phyloP scores from a whole-genome alignment of 495 filamentous ascomycete species.

The Trichoderma orchidacearum region DNA sequence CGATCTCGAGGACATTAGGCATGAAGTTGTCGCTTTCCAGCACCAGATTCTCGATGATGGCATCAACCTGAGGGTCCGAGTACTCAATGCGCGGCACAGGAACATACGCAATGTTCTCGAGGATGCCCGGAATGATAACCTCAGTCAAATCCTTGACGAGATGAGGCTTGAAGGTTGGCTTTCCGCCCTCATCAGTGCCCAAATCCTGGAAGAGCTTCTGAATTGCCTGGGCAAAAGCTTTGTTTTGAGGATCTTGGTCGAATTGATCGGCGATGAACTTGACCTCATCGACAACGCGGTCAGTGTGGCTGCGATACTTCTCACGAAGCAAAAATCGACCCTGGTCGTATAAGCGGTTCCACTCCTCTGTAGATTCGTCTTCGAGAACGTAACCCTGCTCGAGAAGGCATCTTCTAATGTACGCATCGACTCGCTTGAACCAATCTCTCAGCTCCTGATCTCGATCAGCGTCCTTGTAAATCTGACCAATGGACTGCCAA shows the following conservation, averaged over 20 bases:
- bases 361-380: conserved; percentile 66
- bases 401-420: conserved; percentile 71
- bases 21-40: conserved; percentile 95
- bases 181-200: conserved; percentile 44
- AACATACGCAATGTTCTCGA: conserved; percentile 83
- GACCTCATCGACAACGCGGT: conserved; percentile 77
- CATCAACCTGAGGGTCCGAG: conserved; percentile 72
- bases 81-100: conserved; percentile 93
- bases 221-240: conserved; percentile 56
- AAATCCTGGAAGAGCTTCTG: conserved; percentile 81
- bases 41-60: conserved; percentile 83
- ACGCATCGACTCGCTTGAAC: conserved; percentile 69
- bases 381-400: conserved; percentile 86
- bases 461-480: conserved; percentile 83
- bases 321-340: conserved; percentile 81
- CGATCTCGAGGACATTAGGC: conserved; percentile 86
- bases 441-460: conserved; percentile 81
- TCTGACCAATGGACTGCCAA: conserved; percentile 69
- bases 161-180: conserved; percentile 72
- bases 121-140: conserved; percentile 70
- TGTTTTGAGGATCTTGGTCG: conserved; percentile 75
- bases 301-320: conserved; percentile 75
- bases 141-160: conserved; percentile 78
- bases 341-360: conserved; percentile 73
- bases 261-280: conserved; percentile 86